Conservation (phyloP, 441 rosid species). For the Biscutella laevigata region DNA sequence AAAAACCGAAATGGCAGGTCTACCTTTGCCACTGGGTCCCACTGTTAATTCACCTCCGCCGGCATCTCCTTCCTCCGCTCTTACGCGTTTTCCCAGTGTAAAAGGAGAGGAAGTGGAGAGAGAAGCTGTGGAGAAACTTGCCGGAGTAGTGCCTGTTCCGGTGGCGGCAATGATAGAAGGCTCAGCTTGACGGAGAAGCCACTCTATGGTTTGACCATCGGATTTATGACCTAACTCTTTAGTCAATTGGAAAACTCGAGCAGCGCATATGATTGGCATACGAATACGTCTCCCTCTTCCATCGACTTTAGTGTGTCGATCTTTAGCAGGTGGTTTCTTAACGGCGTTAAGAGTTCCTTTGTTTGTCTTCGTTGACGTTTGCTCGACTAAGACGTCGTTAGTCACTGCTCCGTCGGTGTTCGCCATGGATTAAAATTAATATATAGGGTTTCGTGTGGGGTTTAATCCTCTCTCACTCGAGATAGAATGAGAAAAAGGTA, state of each 20-base stretch:
- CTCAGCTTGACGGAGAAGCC: constrained; percentile 97
- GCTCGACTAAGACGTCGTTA: constrained; percentile 43
- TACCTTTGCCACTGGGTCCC: too few species aligned
- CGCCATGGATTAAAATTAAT: constrained; percentile 34
- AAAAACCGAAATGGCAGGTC: too few species aligned
- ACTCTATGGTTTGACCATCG: constrained; percentile 90
- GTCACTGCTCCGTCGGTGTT: constrained; percentile 38
- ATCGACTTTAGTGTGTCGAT: constrained; percentile 92
- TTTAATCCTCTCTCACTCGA: neutral
- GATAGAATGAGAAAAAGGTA: neutral
- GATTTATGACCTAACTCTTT: constrained; percentile 91
- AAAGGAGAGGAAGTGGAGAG: constrained; percentile 53
- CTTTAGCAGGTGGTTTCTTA: constrained; percentile 84
- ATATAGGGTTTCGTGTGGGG: neutral
- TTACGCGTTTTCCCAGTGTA: constrained; percentile 69
- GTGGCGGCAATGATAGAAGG: constrained; percentile 94
- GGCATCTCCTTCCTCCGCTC: constrained; percentile 54
- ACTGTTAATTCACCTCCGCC: too few species aligned
- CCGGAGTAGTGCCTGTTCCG: constrained; percentile 85
- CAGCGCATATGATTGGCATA: constrained; percentile 94
- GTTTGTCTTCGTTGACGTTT: constrained; percentile 17
- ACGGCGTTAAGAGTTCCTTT: constrained; percentile 30
- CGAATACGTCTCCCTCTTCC: constrained; percentile 89
- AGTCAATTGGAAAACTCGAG: constrained; percentile 84
- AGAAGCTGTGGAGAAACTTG: constrained; percentile 71